Conservation (phyloP, 2,329 filamentous ascomycete genomes). For the Fusarium algeriense region DNA sequence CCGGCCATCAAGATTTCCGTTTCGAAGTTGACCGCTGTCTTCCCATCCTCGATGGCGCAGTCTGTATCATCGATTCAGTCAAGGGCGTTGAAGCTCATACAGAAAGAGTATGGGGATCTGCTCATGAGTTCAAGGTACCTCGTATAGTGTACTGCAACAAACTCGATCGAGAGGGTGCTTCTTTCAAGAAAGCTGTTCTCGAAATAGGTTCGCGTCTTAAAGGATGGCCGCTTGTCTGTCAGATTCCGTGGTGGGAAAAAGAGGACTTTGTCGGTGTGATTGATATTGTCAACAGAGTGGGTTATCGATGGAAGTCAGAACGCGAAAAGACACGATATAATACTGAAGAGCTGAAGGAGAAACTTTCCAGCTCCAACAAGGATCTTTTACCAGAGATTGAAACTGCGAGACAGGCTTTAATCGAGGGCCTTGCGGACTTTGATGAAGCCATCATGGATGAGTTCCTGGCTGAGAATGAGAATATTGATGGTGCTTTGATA, state of each 20-base stretch:
- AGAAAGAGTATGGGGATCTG: slow-evolving; percentile 94
- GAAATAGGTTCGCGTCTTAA: slow-evolving; percentile 85
- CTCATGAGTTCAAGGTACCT: slow-evolving; percentile 86
- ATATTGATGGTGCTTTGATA: slow-evolving; percentile 77
- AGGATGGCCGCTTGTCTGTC: slow-evolving; percentile 90
- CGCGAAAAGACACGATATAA: slow-evolving; percentile 55
- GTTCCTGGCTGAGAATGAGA: slow-evolving; percentile 82
- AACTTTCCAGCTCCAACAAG: slow-evolving; percentile 60
- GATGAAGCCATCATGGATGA: slow-evolving; percentile 88
- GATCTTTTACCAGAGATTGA: slow-evolving; percentile 75
- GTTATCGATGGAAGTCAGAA: slow-evolving; percentile 75
- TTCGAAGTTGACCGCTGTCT: slow-evolving; percentile 95
- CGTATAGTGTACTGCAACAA: slow-evolving; percentile 84
- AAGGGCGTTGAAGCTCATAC: slow-evolving; percentile 97
- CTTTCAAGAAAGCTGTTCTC: slow-evolving; percentile 84
- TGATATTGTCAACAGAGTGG: slow-evolving; percentile 82
- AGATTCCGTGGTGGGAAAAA: slow-evolving; percentile 94
- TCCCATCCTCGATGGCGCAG: slow-evolving; percentile 86
- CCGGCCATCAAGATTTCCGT: slow-evolving; percentile 96
- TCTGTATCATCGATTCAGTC: slow-evolving; percentile 93
- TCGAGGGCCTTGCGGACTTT: slow-evolving; percentile 88
- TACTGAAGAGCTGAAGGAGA: slow-evolving; percentile 49
- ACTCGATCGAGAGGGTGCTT: slow-evolving; percentile 80
- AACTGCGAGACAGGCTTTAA: slow-evolving; percentile 78
- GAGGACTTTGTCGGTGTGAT: slow-evolving; percentile 85